These are phyloP conservation scores for Coemansia sp. DNA, from an alignment of 192 early-diverging fungal genomes.

Conservation along the genomic window DNA sequence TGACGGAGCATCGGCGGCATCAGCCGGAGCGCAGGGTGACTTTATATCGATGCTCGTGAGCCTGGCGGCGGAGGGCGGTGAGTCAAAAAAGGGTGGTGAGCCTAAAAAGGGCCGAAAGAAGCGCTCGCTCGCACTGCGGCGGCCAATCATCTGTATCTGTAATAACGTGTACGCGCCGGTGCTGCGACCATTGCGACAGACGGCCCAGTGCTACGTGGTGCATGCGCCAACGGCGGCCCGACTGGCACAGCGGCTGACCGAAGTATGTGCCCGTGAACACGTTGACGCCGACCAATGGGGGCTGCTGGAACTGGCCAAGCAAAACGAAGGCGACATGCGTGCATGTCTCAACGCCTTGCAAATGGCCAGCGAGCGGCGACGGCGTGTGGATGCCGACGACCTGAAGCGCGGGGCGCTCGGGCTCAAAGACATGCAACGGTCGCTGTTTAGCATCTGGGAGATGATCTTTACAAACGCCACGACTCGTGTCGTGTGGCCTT, in stretches of 20 bases:
- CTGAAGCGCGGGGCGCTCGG: conserved; percentile 60
- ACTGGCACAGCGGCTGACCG: conserved; percentile 73
- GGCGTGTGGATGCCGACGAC: conserved; percentile 50
- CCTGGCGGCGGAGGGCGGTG: conserved; percentile 57
- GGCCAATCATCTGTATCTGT: conserved; percentile 98
- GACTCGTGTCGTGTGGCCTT: conserved; percentile 15
- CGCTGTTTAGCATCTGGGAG: conserved; percentile 80
- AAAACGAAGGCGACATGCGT: conserved; percentile 84
- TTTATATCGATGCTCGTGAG: conserved; percentile 76
- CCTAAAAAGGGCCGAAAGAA: conserved; percentile 10
- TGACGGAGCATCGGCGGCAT: conserved; percentile 67
- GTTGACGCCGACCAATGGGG: conserved; percentile 72
- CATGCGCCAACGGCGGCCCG: conserved; percentile 61
- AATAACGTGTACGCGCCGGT: conserved; percentile 92
- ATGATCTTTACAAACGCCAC: conserved; percentile 66
- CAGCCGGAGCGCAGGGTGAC: conserved; percentile 61
- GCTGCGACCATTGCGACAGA: conserved; percentile 77
- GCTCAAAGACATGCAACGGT: conserved; percentile 76
- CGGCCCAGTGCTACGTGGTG: conserved; percentile 75
- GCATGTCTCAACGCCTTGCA: conserved; percentile 88
- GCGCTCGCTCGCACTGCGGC: conserved; percentile 58
- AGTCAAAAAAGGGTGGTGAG: background rate
- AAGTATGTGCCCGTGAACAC: conserved; percentile 78
- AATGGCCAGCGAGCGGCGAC: conserved; percentile 18
- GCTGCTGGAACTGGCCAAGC: conserved; percentile 71